Evolutionary conservation across 1,284 basidiomycete species (phyloP), one percentile per base, ranked within the genome.

Genomic region (Fomitiporia mediterranea): DNA sequence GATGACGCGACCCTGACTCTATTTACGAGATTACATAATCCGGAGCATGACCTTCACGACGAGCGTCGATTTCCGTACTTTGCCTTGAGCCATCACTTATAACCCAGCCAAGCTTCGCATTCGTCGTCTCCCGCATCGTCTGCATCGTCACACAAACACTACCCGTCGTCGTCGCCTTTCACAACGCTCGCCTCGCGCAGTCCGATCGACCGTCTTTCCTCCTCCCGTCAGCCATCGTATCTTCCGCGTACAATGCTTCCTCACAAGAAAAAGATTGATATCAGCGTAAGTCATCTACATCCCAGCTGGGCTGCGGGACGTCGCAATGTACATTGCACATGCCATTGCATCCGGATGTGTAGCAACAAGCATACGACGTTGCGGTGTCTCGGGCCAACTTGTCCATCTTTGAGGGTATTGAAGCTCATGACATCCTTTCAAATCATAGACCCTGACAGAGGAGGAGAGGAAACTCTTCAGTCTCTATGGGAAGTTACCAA

Each of bases 381-480:
- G 28, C 49, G 21, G 46, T 34, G 43, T 47, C 40, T 42, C 51
- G 43, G 4, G n/a, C n/a, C n/a, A n/a, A n/a, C n/a, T 11, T 17
- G 35, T 37, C 35, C 35, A n/a, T 37, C 35, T 13, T 11, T 2
- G 11, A 13, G 5, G 35, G 25, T 25, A 42, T 27, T 50, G 35
- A 51, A 19, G 38, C 44, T 56, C 23, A 55, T 59, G 61, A 60
- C 60, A 62, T 68, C 60, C 62, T 69, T 60, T 67, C 60, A 42
- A 58, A 60, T 56, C 55, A 37, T 67, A 96, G 91, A 86, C 86
- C 69, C 73, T 98, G 74, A 84, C 81, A 63, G 87, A 90, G 68
- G 89, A 97, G 75, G 95, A 98, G 76, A 86, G 94, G 73, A 90
- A 94, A 75, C 83, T 97, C 62, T 95, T 97, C 77, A 83, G 87